Percentiles rank a stretch among this genome's conserved stretches.
These are phyloP conservation scores for Vinca minor DNA, from an alignment of 257 asterid species.

Conservation along the genomic window DNA sequence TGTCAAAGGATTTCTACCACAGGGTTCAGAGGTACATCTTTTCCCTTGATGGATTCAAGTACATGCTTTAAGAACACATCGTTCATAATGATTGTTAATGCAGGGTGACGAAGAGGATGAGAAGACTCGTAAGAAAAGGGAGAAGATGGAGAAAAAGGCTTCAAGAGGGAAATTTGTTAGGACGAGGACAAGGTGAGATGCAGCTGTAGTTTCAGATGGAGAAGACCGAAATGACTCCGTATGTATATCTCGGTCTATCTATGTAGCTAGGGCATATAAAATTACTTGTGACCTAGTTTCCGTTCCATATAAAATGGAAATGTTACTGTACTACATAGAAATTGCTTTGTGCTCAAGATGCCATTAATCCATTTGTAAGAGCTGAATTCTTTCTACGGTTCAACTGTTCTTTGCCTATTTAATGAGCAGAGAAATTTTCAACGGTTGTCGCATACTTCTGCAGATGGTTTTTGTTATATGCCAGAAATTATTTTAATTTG, in stretches of 20 bases:
- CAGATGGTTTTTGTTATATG: no score
- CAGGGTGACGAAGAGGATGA: conserved; percentile 70
- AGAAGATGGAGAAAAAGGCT: conserved; percentile 88
- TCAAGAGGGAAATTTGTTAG: conserved; percentile 62
- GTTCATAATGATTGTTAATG: neutral
- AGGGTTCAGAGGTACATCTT: conserved; percentile 59
- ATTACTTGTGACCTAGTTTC: neutral
- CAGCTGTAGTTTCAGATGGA: neutral
- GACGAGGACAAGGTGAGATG: conserved; percentile 1
- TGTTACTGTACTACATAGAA: neutral
- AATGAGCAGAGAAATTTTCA: no score
- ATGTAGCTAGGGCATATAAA: neutral
- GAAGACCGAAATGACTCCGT: neutral
- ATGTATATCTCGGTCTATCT: neutral
- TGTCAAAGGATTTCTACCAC: conserved; percentile 62
- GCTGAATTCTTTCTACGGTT: no score
- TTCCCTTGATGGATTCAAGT: neutral
- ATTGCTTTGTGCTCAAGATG: neutral
- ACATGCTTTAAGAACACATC: neutral
- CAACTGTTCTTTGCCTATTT: no score
- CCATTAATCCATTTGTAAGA: neutral
- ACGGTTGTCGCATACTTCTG: no score
- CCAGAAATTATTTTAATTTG: no score
- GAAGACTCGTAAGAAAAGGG: conserved; percentile 76
- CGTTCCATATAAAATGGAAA: neutral